A percentile compares a stretch with the other conserved stretches of the same genome.
Conservation (phyloP, 768 basidiomycete species). For the Russula compacta region DNA sequence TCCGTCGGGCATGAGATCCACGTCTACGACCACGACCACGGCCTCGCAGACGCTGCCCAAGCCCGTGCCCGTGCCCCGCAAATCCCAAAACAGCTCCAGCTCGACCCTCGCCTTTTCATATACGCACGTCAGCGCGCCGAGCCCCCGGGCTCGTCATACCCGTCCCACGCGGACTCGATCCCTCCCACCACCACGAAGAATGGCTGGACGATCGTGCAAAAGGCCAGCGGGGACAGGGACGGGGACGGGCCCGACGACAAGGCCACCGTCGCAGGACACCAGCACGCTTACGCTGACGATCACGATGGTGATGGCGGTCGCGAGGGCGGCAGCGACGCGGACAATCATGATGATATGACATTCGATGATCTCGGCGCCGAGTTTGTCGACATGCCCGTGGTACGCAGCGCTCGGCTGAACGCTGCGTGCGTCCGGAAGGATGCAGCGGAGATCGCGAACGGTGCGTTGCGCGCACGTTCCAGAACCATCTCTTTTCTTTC, state of each 20-base stretch:
- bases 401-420: not conserved
- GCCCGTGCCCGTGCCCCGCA: slow-evolving; percentile 17
- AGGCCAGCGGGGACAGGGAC: not conserved
- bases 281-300: too few species aligned
- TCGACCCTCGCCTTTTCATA: slow-evolving; percentile 21
- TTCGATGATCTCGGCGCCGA: slow-evolving; percentile 16
- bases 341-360: slow-evolving; percentile 2
- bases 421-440: slow-evolving; percentile 13
- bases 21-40: not conserved
- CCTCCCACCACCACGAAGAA: slow-evolving; percentile 9
- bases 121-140: slow-evolving; percentile 19
- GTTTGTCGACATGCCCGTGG: slow-evolving; percentile 15
- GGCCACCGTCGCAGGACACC: too few species aligned
- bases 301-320: too few species aligned
- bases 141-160: slow-evolving; percentile 16
- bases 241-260: not conserved
- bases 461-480: not conserved
- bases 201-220: slow-evolving; percentile 20
- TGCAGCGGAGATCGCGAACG: slow-evolving; percentile 20
- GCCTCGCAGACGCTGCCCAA: slow-evolving; percentile 2
- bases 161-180: slow-evolving; percentile 7
- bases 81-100: slow-evolving; percentile 15
- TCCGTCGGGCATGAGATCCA: not conserved
- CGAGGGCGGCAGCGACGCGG: slow-evolving; percentile 3
- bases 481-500: too few species aligned